Conservation (phyloP, 2,329 filamentous ascomycete genomes). For the Sclerotinia subarctica region DNA sequence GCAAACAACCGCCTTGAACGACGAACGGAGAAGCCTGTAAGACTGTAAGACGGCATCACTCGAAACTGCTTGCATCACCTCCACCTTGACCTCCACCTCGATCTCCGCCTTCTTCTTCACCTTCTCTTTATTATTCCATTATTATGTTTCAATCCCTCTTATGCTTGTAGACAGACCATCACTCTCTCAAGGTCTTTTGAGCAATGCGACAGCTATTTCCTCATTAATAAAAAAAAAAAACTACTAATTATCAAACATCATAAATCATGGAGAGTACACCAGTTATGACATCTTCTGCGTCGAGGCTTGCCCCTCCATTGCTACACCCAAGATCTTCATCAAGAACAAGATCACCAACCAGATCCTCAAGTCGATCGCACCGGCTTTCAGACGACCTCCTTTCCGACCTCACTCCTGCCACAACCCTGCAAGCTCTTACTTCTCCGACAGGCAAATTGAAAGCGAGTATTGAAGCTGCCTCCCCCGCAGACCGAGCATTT, state of each 20-base stretch:
- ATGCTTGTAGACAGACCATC: conserved; percentile 19
- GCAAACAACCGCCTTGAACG: conserved; percentile 20
- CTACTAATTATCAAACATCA: conserved; percentile 25
- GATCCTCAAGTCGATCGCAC: conserved; percentile 28
- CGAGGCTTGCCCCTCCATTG: conserved; percentile 28
- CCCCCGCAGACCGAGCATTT: conserved; percentile 65
- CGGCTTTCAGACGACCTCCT: conserved; percentile 54
- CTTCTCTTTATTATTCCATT: neutral
- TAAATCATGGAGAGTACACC: conserved; percentile 29
- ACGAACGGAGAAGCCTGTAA: conserved; percentile 16
- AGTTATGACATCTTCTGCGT: conserved; percentile 27
- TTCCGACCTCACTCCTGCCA: conserved; percentile 57
- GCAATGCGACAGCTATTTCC: conserved; percentile 26
- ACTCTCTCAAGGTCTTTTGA: conserved; percentile 21
- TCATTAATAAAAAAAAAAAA: neutral
- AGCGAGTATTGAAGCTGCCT: conserved; percentile 60
- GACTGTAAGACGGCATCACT: conserved; percentile 19
- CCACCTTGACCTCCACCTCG: no score
- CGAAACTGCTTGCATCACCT: conserved; percentile 19
- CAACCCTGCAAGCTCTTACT: conserved; percentile 58
- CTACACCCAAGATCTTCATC: conserved; percentile 26
- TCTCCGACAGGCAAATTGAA: conserved; percentile 52
- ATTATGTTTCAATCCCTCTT: conserved; percentile 10
- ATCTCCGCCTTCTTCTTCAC: neutral
- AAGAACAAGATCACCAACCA: conserved; percentile 28